Conservation (phyloP, 495 filamentous ascomycete species). For the Corynascus novoguineensis region DNA sequence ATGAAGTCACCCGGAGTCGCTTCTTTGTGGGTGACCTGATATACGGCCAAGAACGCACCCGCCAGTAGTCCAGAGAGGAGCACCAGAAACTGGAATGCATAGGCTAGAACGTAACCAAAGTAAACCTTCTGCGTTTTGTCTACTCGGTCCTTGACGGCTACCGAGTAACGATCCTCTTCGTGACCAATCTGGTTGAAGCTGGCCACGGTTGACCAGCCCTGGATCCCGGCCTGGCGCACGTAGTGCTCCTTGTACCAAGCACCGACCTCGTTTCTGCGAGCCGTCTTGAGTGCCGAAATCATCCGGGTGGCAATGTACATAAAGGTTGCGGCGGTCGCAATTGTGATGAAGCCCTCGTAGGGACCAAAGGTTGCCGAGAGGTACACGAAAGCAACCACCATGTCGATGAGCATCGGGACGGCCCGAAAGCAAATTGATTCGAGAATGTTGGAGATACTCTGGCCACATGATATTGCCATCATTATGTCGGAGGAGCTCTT, state of each 20-base stretch:
- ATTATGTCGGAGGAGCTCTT: conserved; percentile 69
- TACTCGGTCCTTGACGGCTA: conserved; percentile 41
- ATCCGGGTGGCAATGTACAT: conserved; percentile 57
- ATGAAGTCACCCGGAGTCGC: conserved; percentile 65
- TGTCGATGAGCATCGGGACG: conserved; percentile 65
- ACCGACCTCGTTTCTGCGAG: conserved; percentile 30
- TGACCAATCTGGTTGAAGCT: conserved; percentile 67
- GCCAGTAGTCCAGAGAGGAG: conserved; percentile 58
- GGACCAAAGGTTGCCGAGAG: conserved; percentile 63
- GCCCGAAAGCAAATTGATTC: conserved; percentile 63
- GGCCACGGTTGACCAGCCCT: conserved; percentile 63
- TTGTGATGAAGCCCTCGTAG: conserved; percentile 68
- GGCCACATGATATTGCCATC: conserved; percentile 60
- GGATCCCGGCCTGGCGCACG: conserved; percentile 57
- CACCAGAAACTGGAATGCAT: conserved; percentile 54
- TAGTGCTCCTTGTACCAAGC: conserved; percentile 52
- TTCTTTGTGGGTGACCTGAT: conserved; percentile 52
- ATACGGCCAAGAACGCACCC: conserved; percentile 62
- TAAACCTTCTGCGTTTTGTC: conserved; percentile 36
- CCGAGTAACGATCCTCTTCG: conserved; percentile 57
- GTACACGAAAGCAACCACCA: conserved; percentile 62
- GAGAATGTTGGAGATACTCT: conserved; percentile 56
- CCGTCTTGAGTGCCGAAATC: conserved; percentile 36
- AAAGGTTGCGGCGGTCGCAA: conserved; percentile 56
- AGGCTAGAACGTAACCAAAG: conserved; percentile 38